A percentile compares a stretch with the other conserved stretches of the same genome.
phyloP scores from a whole-genome alignment of 2,329 filamentous ascomycete species.

The Pseudogymnoascus verrucosus region DNA sequence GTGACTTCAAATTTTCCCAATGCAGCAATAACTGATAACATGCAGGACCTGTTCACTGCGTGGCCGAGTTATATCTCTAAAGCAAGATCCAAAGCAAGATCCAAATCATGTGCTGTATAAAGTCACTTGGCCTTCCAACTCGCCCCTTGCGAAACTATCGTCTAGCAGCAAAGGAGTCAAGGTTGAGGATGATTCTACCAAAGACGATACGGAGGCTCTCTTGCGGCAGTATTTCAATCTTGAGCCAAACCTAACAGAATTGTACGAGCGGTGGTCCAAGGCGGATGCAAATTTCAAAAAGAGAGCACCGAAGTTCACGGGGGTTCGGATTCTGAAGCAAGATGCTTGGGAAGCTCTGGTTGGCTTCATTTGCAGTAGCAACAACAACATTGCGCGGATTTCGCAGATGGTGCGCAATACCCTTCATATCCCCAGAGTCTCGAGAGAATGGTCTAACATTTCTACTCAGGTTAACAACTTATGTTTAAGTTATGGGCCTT shows the following conservation, averaged over 20 bases:
- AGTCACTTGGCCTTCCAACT: slow-evolving; percentile 48
- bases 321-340: slow-evolving; percentile 86
- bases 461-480: slow-evolving; percentile 65
- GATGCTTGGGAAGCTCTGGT: slow-evolving; percentile 93
- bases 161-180: slow-evolving; percentile 16
- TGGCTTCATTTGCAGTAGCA: slow-evolving; percentile 96
- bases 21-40: slow-evolving; percentile 18
- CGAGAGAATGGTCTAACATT: not conserved
- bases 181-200: slow-evolving; percentile 17
- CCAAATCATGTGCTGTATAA: slow-evolving; percentile 70
- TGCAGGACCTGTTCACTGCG: slow-evolving; percentile 71
- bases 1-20: slow-evolving; percentile 3
- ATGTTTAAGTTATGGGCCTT: slow-evolving; percentile 73
- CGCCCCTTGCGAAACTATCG: slow-evolving; percentile 32
- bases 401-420: slow-evolving; percentile 69
- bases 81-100: slow-evolving; percentile 79
- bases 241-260: slow-evolving; percentile 59
- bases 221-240: slow-evolving; percentile 84
- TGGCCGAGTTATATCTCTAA: slow-evolving; percentile 76
- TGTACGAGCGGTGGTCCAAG: slow-evolving; percentile 83
- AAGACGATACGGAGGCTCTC: slow-evolving; percentile 66
- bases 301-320: slow-evolving; percentile 78
- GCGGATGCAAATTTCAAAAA: slow-evolving; percentile 82
- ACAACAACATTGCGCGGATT: slow-evolving; percentile 95
- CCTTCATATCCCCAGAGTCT: not conserved